Conservation (phyloP, 164 flowering plant genomes). For the Santalum album region DNA sequence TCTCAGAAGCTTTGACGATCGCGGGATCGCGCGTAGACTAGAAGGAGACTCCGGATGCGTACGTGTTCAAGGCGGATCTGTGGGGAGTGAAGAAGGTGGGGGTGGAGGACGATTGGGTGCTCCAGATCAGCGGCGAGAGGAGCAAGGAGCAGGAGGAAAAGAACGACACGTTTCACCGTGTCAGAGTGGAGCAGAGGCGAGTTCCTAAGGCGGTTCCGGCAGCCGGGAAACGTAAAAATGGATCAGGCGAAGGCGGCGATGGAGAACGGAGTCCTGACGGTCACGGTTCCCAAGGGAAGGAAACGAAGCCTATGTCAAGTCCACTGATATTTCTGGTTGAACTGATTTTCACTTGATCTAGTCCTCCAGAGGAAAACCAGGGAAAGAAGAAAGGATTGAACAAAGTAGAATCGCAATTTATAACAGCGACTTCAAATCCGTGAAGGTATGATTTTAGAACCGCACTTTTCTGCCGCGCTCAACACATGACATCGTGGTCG, state of each 20-base stretch:
- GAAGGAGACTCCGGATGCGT: conserved; percentile 12
- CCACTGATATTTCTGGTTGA: conserved; percentile 7
- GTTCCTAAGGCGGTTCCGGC: conserved; percentile 8
- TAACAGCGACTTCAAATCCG: too few relatives aligned
- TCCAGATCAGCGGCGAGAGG: conserved; percentile 13
- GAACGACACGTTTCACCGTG: conserved; percentile 5
- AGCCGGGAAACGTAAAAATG: conserved; percentile 9
- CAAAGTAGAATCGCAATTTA: too few relatives aligned
- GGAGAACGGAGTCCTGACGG: conserved; percentile 18
- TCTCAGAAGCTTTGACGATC: not conserved
- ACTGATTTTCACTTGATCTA: too few relatives aligned
- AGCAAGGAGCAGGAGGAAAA: conserved; percentile 10
- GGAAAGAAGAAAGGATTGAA: too few relatives aligned
- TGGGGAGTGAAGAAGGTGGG: conserved; percentile 12
- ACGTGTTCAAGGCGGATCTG: conserved; percentile 14
- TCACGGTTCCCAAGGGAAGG: conserved; percentile 19
- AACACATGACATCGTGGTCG: too few relatives aligned
- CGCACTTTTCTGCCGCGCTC: too few relatives aligned
- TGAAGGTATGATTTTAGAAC: too few relatives aligned
- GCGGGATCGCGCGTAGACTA: conserved; percentile 4
- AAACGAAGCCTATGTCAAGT: conserved; percentile 4
- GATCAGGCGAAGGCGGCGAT: conserved; percentile 7
- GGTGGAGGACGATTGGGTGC: conserved; percentile 9
- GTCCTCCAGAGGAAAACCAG: too few relatives aligned
- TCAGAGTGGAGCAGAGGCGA: conserved; percentile 8